These are phyloP conservation scores for Malus hybrid DNA, from an alignment of 331 rosid species.

Conservation along the genomic window DNA sequence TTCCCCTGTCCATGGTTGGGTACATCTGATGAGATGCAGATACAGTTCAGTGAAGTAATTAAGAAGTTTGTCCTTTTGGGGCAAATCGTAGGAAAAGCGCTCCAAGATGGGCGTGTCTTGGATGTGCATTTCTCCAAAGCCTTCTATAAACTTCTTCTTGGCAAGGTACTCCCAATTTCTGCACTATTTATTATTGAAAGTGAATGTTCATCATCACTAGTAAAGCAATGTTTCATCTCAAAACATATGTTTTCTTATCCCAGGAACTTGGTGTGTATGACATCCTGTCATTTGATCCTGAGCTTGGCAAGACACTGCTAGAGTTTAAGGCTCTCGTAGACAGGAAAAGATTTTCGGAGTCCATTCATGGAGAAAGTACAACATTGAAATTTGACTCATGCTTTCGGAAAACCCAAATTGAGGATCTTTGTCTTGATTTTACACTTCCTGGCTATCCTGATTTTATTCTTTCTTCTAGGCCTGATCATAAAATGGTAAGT, in stretches of 20 bases:
- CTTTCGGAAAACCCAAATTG: slow-evolving; percentile 58
- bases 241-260: slow-evolving; percentile 10
- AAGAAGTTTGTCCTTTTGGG: slow-evolving; percentile 78
- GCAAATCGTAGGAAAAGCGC: slow-evolving; percentile 81
- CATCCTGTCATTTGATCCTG: slow-evolving; percentile 78
- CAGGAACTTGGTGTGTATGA: slow-evolving; percentile 81
- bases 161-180: slow-evolving; percentile 54
- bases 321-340: slow-evolving; percentile 81
- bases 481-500: slow-evolving; percentile 51
- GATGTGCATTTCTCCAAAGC: slow-evolving; percentile 87
- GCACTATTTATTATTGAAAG: neutral
- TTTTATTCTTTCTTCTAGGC: slow-evolving; percentile 50
- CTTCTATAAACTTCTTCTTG: slow-evolving; percentile 81
- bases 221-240: slow-evolving; percentile 1
- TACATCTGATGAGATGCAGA: slow-evolving; percentile 33
- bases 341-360: slow-evolving; percentile 38
- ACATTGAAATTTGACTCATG: slow-evolving; percentile 26
- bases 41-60: slow-evolving; percentile 47
- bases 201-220: neutral
- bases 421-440: slow-evolving; percentile 94
- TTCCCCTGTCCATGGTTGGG: slow-evolving; percentile 85
- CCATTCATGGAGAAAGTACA: slow-evolving; percentile 30
- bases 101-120: slow-evolving; percentile 93
- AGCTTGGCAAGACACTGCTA: slow-evolving; percentile 61
- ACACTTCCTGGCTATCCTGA: slow-evolving; percentile 92